Conservation (phyloP, 1,284 basidiomycete genomes). For the Schizophyllum amplum region DNA sequence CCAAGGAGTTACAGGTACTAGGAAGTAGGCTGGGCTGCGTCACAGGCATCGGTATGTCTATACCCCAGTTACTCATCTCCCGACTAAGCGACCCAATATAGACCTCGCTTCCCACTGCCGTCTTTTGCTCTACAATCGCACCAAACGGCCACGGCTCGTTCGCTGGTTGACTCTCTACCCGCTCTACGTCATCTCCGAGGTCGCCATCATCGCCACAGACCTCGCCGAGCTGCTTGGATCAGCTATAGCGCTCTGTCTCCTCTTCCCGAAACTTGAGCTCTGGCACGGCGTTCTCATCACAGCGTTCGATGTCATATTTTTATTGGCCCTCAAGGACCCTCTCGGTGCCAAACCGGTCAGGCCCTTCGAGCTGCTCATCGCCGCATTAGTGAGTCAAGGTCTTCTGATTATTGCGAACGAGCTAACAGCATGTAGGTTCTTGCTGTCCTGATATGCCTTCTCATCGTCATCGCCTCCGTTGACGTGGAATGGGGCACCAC, state of each 20-base stretch:
- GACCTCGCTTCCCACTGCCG: conserved; percentile 73
- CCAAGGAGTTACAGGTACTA: conserved; percentile 33
- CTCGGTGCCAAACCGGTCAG: conserved; percentile 50
- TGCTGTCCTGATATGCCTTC: conserved; percentile 76
- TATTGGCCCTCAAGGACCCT: conserved; percentile 59
- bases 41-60: conserved; percentile 51
- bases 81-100: conserved; percentile 17
- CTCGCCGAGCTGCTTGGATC: conserved; percentile 72
- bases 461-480: conserved; percentile 71
- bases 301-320: conserved; percentile 74
- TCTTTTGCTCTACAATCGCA: conserved; percentile 58
- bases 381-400: conserved; percentile 47
- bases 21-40: conserved; percentile 61
- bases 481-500: conserved; percentile 70
- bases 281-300: conserved; percentile 83
- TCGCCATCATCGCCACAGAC: conserved; percentile 80
- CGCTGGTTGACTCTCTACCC: conserved; percentile 68
- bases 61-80: background rate
- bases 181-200: conserved; percentile 61
- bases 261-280: conserved; percentile 75
- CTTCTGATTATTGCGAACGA: background rate
- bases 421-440: conserved; percentile 46
- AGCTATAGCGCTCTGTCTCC: conserved; percentile 56
- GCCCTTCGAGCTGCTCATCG: conserved; percentile 78
- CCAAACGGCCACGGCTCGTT: conserved; percentile 50